Evolutionary conservation across 2,329 filamentous ascomycete genomes (phyloP), one percentile per base, ranked within the genome.

Genomic region (Coleophoma eucalyptorum): DNA sequence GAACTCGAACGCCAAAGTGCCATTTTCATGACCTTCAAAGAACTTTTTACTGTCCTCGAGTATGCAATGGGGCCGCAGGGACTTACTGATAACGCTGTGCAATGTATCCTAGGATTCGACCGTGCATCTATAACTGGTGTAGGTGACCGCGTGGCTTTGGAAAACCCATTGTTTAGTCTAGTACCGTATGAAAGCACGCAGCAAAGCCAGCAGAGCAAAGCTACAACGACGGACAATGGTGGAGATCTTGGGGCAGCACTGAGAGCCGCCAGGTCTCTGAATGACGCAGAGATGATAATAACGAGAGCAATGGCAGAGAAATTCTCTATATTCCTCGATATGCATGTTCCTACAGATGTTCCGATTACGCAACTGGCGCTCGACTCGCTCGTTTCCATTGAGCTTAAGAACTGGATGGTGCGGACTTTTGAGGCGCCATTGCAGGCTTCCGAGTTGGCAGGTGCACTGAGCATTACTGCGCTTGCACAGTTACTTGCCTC

Each of bases 391-490:
- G 49, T 52, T 15, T 52, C 54, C 15, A 50, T 56, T 47, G 54
- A 56, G 41, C 46, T 56, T 32, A 45, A 51, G 5, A 49, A 42
- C 18, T 56, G 52, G 52, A 65, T 78, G 2, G 57, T 67, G 8
- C 63, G 65, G 41, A 69, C 69, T 50, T 70, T 69, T 35, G 46
- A 54, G 3, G 49, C 69, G 4, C 65, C 71, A 44, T 57, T 67
- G 21, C 63, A 79, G 60, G 75, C 80, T 0, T 60, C 80, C 49
- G 77, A 80, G 60, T 10, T 35, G 10, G 10, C 15, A 8, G 33
- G 15, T 35, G 33, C 8, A 15, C 33, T 15, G 8, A 35, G 15
- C 33, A 35, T 15, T 15, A 8, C 33, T 15, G 8, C 33, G 15
- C 33, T 35, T 15, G 33, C 33, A 8, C 8, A 10, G 10, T 10